Percentiles rank a stretch among this genome's conserved stretches.
Evolutionary conservation across 2,329 filamentous ascomycete species (phyloP).

Genomic region (Colletotrichum coccodes): DNA sequence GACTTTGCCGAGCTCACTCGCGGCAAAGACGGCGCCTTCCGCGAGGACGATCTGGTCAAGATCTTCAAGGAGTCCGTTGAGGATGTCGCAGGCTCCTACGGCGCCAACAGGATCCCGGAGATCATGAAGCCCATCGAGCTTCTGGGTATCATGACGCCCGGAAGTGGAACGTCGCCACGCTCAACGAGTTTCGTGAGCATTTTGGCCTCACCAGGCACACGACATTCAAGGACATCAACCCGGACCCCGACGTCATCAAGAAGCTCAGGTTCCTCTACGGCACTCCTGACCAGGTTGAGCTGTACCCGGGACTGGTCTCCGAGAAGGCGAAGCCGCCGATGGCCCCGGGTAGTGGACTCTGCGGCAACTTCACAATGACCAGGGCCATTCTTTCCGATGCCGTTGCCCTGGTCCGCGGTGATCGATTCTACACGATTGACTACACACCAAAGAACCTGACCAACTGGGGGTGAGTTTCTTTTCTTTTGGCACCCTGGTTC

Average conservation of each 20-base stretch:
- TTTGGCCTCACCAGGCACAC: slow-evolving; percentile 65
- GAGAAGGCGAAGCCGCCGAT: slow-evolving; percentile 60
- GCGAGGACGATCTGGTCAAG: slow-evolving; percentile 64
- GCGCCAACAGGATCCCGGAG: slow-evolving; percentile 65
- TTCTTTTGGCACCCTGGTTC: background rate
- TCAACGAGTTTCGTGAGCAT: slow-evolving; percentile 73
- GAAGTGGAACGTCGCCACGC: slow-evolving; percentile 65
- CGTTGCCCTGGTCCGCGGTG: slow-evolving; percentile 69
- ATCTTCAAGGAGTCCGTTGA: slow-evolving; percentile 64
- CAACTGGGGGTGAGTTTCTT: slow-evolving; percentile 67
- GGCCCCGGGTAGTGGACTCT: slow-evolving; percentile 57
- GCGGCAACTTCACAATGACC: slow-evolving; percentile 55
- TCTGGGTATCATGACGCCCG: slow-evolving; percentile 67
- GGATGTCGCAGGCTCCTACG: slow-evolving; percentile 59
- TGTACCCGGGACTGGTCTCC: slow-evolving; percentile 62
- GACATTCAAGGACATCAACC: slow-evolving; percentile 69
- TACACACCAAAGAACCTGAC: slow-evolving; percentile 70
- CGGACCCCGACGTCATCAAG: slow-evolving; percentile 62
- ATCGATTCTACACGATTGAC: slow-evolving; percentile 72
- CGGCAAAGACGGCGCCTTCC: slow-evolving; percentile 59
- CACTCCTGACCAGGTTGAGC: slow-evolving; percentile 69
- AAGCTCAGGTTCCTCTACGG: slow-evolving; percentile 64
- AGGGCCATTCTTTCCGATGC: slow-evolving; percentile 71
- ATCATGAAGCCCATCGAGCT: slow-evolving; percentile 67
- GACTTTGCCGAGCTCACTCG: slow-evolving; percentile 61